Evolutionary conservation across 1,139 yeast species (phyloP), one percentile per base, ranked within the genome.

Genomic region (Suhomyces bribrorum): DNA sequence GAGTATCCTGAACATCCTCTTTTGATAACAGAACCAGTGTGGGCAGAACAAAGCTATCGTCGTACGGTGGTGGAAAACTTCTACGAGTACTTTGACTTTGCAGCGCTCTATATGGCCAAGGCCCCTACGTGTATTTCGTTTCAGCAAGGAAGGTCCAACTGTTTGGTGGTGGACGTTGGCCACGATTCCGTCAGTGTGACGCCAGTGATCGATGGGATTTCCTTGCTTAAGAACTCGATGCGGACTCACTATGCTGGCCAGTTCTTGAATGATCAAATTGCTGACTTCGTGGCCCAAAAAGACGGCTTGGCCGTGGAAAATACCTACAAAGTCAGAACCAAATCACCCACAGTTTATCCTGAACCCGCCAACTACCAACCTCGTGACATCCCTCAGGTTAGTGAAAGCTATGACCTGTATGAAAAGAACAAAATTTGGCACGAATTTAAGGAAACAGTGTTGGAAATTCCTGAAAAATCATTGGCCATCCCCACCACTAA

Each of bases 151-250:
- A 78, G 96, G 58, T 92, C 96, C 30, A 88, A 86, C 50, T 95
- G 97, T 55, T 69, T 92, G 37, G 94, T 94, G 24, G 95, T 94
- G 29, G 97, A 94, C 61, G 66, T 90, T 30, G 98, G 99, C 2
- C 95, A 89, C 54, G 90, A 86, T 50, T 69, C 85, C 2, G 74
- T 83, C 12, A 81, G 92, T 38, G 95, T 86, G 2, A 86, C 96
- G 1, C 97, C 99, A 0, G 94, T 92, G 3, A 79, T 90, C 37
- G 99, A 92, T 62, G 98, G 98, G 4, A 77, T 92, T 57, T 86
- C 94, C 31, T 69, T 92, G 43, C 73, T 84, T 49, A 85, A 77
- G 57, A 86, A 83, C 47, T 79, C 86, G 5, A 72, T 78, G 65
- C 77, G 83, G 47, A 83, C 87, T 3, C 79, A 74, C 49, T 81